Base-by-base conservation (phyloP, 306 rosid species). In the Neltuma alba region DNA sequence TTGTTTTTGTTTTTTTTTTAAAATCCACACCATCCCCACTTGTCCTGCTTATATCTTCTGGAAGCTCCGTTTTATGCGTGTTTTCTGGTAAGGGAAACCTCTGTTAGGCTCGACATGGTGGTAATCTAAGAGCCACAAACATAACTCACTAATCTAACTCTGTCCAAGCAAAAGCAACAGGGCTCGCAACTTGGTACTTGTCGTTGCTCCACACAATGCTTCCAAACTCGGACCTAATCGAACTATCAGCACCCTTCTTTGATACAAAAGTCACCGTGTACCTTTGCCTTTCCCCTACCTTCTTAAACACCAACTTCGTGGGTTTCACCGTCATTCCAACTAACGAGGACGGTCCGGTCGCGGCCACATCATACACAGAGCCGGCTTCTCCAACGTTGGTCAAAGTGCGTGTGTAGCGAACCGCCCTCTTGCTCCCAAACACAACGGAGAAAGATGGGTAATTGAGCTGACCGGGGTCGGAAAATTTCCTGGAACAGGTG, bases 361-460 rank as follows among this genome's bases (percentile, higher is more conserved):
- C 90, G 14, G 83, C 70, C 23, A 86, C 89, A 0, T 77, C 33
- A 27, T 94, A 94, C 2, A 72, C 66, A 0, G 97, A 89, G 2
- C 80, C 89, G 0, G 90, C 85, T 9, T 79, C 83, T 12, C 93
- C 99, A 0, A 94, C 97, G 45, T 94, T 94, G 0, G 97, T 94
- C 79, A 92, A 34, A 0, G 41, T 70, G 1, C 99, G 90, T 1
- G 92, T 88, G 80, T 91, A 91, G 18, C 97, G 81, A 5, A 92
- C 95, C 2, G 92, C 88, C 82, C 93, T 85, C 78, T 89, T 92
- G 37, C 64, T 70, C 21, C 83, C 90, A 44, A 94, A 94, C 81
- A 88, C 70, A 1, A 89, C 80, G 0, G 99, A 94, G 82, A 94
- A 91, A 0, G 99, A 92, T 0, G 97, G 99, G 91, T 94, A 91